Conservation (phyloP, 2,329 filamentous ascomycete genomes). For the Nakataea oryzae region DNA sequence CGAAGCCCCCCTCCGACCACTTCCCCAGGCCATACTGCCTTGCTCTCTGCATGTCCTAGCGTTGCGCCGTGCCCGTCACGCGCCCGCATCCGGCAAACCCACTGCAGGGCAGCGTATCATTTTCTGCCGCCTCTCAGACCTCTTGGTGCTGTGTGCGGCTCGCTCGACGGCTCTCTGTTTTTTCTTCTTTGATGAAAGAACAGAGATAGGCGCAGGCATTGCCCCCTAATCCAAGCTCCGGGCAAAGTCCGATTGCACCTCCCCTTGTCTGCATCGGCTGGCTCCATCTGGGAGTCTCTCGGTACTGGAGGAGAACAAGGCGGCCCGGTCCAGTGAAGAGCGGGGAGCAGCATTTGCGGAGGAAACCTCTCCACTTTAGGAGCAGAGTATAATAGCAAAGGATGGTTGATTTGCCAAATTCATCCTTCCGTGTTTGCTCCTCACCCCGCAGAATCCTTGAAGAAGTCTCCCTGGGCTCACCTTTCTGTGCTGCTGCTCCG, state of each 20-base stretch:
- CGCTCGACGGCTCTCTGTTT: background rate
- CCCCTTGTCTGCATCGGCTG: too few species aligned
- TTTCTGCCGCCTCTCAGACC: background rate
- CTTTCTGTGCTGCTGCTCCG: background rate
- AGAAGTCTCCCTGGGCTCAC: background rate
- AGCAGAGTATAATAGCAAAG: slow-evolving; percentile 6
- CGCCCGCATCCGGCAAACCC: too few species aligned
- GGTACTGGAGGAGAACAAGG: background rate
- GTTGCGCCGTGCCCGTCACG: background rate
- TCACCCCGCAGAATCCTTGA: slow-evolving; percentile 13
- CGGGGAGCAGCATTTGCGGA: background rate
- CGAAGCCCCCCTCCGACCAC: background rate
- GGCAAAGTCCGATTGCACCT: background rate
- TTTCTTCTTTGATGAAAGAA: background rate
- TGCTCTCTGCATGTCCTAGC: background rate
- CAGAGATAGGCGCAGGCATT: background rate
- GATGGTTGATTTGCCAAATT: slow-evolving; percentile 12
- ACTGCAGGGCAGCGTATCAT: background rate
- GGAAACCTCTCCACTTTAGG: background rate
- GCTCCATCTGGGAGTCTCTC: background rate
- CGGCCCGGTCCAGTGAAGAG: background rate
- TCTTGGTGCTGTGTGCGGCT: background rate
- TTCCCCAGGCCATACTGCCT: background rate
- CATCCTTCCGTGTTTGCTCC: slow-evolving; percentile 11
- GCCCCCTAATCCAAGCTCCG: background rate